phyloP scores from a whole-genome alignment of 2,329 filamentous ascomycete species.

The Huntiella abstrusa region DNA sequence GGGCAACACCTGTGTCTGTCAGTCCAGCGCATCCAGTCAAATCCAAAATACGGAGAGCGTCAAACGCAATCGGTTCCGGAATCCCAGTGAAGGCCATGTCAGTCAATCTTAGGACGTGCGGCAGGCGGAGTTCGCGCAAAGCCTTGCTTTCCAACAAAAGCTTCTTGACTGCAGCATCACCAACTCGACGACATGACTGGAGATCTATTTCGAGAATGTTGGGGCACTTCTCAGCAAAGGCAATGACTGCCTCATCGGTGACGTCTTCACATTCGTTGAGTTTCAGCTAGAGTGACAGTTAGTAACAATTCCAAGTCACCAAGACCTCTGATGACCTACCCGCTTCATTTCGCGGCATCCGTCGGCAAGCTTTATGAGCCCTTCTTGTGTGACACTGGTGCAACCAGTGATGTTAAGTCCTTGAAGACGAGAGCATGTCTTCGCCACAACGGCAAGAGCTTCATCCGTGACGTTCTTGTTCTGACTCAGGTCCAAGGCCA shows the following conservation, averaged over 20 bases:
- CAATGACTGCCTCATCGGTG: constrained; percentile 61
- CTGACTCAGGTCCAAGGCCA: constrained; percentile 79
- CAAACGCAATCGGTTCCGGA: constrained; percentile 50
- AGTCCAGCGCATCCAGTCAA: constrained; percentile 73
- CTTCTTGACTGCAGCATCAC: constrained; percentile 65
- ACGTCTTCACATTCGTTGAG: constrained; percentile 81
- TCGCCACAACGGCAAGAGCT: constrained; percentile 59
- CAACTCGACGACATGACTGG: constrained; percentile 64
- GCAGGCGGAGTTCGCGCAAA: constrained; percentile 76
- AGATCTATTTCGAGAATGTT: constrained; percentile 95
- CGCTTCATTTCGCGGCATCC: constrained; percentile 75
- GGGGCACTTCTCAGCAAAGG: constrained; percentile 73
- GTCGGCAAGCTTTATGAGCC: constrained; percentile 60
- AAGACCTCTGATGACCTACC: constrained; percentile 30
- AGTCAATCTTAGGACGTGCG: constrained; percentile 67
- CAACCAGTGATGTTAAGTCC: constrained; percentile 86
- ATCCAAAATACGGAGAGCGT: constrained; percentile 82
- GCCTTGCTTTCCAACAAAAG: constrained; percentile 62
- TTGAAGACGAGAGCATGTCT: constrained; percentile 69
- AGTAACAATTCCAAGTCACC: constrained; percentile 46
- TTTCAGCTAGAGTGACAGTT: constrained; percentile 45
- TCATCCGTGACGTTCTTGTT: constrained; percentile 68
- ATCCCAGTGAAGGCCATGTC: constrained; percentile 76
- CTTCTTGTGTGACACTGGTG: constrained; percentile 67
- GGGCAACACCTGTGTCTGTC: constrained; percentile 72